Percentiles rank a stretch among this genome's conserved stretches.
phyloP scores from a whole-genome alignment of 768 basidiomycete species.

The Xerocomellus dryophilus region DNA sequence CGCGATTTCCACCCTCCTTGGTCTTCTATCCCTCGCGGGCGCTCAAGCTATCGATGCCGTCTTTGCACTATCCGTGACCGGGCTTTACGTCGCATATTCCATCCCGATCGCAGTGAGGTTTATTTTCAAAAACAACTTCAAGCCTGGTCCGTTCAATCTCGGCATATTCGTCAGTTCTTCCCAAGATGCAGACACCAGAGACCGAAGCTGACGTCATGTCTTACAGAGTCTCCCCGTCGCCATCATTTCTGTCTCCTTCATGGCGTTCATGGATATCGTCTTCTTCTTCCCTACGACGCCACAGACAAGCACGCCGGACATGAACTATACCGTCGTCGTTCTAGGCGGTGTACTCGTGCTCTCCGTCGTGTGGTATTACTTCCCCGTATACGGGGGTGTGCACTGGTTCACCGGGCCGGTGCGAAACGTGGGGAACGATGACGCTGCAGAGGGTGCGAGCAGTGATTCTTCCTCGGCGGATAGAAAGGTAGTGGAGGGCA shows the following conservation, averaged over 20 bases:
- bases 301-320: slow-evolving; percentile 41
- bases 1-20: slow-evolving; percentile 40
- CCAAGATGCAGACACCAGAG: background rate
- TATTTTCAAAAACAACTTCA: slow-evolving; percentile 43
- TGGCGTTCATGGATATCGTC: slow-evolving; percentile 61
- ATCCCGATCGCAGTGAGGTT: slow-evolving; percentile 54
- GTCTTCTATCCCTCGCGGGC: slow-evolving; percentile 55
- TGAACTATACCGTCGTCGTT: slow-evolving; percentile 77
- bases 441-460: background rate
- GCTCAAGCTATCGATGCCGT: slow-evolving; percentile 54
- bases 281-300: slow-evolving; percentile 63
- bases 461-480: background rate
- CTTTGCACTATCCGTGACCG: slow-evolving; percentile 50
- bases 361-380: slow-evolving; percentile 62
- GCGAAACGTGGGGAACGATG: slow-evolving; percentile 36
- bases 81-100: slow-evolving; percentile 44
- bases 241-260: slow-evolving; percentile 54
- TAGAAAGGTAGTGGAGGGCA: background rate
- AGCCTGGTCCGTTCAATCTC: slow-evolving; percentile 48
- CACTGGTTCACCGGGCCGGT: slow-evolving; percentile 73
- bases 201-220: slow-evolving; percentile 1
- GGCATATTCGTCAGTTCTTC: slow-evolving; percentile 39
- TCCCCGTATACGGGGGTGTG: slow-evolving; percentile 65
- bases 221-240: slow-evolving; percentile 54
- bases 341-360: slow-evolving; percentile 56